A percentile compares a stretch with the other conserved stretches of the same genome.
phyloP scores from a whole-genome alignment of 2,329 filamentous ascomycete genomes.

The Ophiostoma triangulosporum region DNA sequence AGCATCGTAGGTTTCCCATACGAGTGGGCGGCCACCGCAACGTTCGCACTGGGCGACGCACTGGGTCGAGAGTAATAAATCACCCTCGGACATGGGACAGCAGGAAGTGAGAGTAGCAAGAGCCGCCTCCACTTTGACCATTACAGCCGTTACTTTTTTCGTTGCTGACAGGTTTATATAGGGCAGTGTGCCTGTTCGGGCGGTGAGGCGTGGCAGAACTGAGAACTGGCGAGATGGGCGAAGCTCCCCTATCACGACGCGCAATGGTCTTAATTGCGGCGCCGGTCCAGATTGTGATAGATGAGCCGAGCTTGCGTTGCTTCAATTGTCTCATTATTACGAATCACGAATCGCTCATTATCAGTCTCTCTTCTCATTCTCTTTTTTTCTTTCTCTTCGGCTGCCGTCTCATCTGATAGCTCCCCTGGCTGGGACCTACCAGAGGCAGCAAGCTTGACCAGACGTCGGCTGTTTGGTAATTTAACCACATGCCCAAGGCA shows the following conservation, averaged over 20 bases:
- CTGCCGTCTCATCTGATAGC: background rate
- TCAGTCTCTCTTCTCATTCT: background rate
- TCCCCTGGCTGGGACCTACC: background rate
- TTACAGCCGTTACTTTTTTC: constrained; percentile 12
- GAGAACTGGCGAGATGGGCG: background rate
- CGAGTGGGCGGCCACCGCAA: constrained; percentile 52
- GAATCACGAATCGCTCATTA: no score
- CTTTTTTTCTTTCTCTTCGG: background rate
- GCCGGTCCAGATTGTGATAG: background rate
- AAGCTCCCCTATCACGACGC: background rate
- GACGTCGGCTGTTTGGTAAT: background rate
- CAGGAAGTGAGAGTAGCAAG: constrained; percentile 33
- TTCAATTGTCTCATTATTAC: background rate
- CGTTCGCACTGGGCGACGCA: constrained; percentile 55
- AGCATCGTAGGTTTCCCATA: constrained; percentile 53
- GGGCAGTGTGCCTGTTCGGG: background rate
- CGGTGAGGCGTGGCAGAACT: constrained; percentile 6
- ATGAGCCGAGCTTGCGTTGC: background rate
- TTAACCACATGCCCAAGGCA: background rate
- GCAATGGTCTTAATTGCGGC: background rate
- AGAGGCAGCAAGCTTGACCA: background rate
- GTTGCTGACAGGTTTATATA: constrained; percentile 11
- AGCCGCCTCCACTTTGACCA: constrained; percentile 15
- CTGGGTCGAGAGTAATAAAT: constrained; percentile 21
- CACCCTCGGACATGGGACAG: constrained; percentile 38